phyloP scores from a whole-genome alignment of 1,284 basidiomycete species.

The Heliocybe sulcata region DNA sequence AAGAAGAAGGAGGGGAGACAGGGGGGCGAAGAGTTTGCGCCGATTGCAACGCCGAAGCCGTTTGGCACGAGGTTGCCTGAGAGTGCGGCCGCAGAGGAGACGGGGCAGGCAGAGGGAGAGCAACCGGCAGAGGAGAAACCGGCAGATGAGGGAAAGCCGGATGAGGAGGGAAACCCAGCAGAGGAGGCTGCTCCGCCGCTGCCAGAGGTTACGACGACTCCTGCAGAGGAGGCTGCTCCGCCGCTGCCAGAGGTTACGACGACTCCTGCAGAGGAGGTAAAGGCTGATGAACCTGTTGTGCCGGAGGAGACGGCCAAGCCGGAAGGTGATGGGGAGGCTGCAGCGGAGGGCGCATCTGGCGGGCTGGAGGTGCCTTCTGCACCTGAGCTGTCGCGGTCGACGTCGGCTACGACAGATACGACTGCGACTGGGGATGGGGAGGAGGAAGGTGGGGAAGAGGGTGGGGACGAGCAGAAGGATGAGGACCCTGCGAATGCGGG shows the following conservation, averaged over 20 bases:
- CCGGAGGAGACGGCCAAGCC: neutral
- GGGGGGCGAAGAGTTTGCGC: neutral
- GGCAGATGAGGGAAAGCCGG: neutral
- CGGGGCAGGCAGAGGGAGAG: too few species aligned
- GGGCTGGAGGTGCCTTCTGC: neutral
- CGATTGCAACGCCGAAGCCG: neutral
- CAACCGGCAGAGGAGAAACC: too few species aligned
- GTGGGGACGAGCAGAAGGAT: neutral
- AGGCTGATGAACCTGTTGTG: neutral
- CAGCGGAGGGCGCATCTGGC: neutral
- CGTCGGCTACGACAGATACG: neutral
- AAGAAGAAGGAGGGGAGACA: neutral
- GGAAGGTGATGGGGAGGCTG: neutral
- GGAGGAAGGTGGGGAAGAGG: conserved; percentile 1
- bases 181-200: neutral
- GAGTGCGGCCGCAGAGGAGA: neutral
- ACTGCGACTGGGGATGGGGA: neutral
- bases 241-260: neutral
- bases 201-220: neutral
- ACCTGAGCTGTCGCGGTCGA: neutral
- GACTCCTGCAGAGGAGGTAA: neutral
- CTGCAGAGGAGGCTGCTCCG: neutral
- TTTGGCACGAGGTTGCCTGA: neutral
- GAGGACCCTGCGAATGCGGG: neutral
- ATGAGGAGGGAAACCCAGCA: neutral